These are phyloP conservation scores for Capronia americana DNA, from an alignment of 2,329 filamentous ascomycete species.

Conservation along the genomic window DNA sequence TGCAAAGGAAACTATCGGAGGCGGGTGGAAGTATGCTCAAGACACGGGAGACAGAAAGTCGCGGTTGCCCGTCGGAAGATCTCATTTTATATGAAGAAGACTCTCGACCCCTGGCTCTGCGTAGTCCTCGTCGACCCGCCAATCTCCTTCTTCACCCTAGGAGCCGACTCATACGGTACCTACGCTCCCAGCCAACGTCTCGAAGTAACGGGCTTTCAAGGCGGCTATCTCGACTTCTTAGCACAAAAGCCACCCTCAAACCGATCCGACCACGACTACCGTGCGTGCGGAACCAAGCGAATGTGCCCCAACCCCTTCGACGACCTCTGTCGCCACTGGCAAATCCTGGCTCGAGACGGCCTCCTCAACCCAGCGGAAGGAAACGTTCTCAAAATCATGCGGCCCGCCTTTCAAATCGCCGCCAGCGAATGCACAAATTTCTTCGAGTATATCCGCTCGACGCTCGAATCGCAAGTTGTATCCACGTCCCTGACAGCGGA, in stretches of 20 bases:
- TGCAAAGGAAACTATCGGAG: conserved; percentile 38
- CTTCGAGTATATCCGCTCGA: conserved; percentile 35
- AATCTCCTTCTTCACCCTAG: conserved; percentile 33
- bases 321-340: conserved; percentile 36
- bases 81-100: conserved; percentile 37
- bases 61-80: conserved; percentile 37
- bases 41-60: conserved; percentile 34
- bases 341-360: conserved; percentile 33
- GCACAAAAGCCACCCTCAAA: conserved; percentile 27
- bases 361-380: conserved; percentile 22
- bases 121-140: conserved; percentile 37
- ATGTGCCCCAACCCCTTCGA: conserved; percentile 37
- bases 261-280: conserved; percentile 34
- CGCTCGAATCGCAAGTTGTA: conserved; percentile 31
- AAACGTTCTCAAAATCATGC: conserved; percentile 32
- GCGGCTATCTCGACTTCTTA: conserved; percentile 38
- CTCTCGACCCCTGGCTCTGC: conserved; percentile 35
- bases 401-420: conserved; percentile 36
- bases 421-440: conserved; percentile 35
- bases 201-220: conserved; percentile 32
- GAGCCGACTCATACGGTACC: conserved; percentile 29
- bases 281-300: conserved; percentile 27
- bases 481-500: conserved; percentile 28
- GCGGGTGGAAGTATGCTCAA: conserved; percentile 35
- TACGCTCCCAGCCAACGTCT: conserved; percentile 32